Percentiles rank a stretch among this genome's conserved stretches.
These are phyloP conservation scores for Aphanoascus verrucosus DNA, from an alignment of 2,329 filamentous ascomycete species.

Conservation along the genomic window DNA sequence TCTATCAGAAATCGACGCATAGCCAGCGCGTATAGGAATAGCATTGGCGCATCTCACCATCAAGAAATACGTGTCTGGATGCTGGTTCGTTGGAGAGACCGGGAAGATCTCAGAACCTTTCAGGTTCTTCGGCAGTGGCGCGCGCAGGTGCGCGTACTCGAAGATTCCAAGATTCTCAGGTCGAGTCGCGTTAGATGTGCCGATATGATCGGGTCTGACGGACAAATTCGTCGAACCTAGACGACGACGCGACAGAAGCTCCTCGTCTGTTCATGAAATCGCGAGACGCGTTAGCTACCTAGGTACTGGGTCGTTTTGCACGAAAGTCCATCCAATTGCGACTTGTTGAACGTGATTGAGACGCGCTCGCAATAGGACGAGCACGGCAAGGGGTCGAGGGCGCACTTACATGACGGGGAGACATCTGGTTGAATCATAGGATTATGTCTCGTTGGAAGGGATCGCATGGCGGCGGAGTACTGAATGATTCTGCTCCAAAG, in stretches of 20 bases:
- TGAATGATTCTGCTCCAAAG: slow-evolving; percentile 8
- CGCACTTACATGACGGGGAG: slow-evolving; percentile 37
- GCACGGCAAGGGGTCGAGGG: slow-evolving; percentile 1
- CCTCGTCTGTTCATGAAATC: slow-evolving; percentile 44
- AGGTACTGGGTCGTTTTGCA: not conserved
- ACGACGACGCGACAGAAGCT: slow-evolving; percentile 72
- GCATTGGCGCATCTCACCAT: slow-evolving; percentile 49
- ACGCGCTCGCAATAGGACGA: not conserved
- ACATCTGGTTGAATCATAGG: slow-evolving; percentile 36
- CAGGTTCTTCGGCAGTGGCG: slow-evolving; percentile 82
- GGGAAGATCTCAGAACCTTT: slow-evolving; percentile 84
- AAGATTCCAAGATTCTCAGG: slow-evolving; percentile 68
- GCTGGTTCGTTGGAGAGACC: slow-evolving; percentile 48
- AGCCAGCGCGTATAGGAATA: not conserved
- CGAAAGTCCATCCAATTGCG: not conserved
- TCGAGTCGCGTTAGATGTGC: slow-evolving; percentile 59
- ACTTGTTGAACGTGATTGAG: not conserved
- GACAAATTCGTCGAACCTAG: slow-evolving; percentile 86
- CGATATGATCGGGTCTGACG: slow-evolving; percentile 66
- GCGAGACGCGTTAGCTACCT: slow-evolving; percentile 16
- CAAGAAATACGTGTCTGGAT: slow-evolving; percentile 86
- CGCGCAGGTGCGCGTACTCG: slow-evolving; percentile 91
- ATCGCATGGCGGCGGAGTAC: slow-evolving; percentile 29
- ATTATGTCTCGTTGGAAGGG: slow-evolving; percentile 38
- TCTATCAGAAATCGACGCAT: not conserved